phyloP scores from a whole-genome alignment of 345 rosid genomes.

The Eucalyptus sp. region DNA sequence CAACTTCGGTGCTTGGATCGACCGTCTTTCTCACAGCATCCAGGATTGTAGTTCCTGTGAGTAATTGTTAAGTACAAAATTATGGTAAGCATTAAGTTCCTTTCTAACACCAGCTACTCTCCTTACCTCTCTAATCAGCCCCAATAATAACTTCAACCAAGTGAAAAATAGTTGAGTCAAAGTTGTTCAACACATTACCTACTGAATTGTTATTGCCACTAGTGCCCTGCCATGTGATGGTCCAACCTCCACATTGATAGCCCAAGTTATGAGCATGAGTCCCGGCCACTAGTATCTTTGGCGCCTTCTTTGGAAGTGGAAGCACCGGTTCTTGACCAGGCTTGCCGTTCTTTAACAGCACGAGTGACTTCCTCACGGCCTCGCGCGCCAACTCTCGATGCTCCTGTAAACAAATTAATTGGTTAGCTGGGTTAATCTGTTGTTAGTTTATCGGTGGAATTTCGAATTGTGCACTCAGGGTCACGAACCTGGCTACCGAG shows the following conservation, averaged over 20 bases:
- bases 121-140: background rate
- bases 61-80: background rate
- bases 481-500: constrained; percentile 51
- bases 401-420: constrained; percentile 11
- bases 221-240: constrained; percentile 66
- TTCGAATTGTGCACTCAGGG: background rate
- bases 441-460: background rate
- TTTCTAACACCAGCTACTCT: background rate
- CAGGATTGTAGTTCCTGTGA: constrained; percentile 1
- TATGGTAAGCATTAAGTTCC: background rate
- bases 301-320: constrained; percentile 58
- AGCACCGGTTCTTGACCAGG: constrained; percentile 24
- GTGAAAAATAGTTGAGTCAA: background rate
- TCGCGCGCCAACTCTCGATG: constrained; percentile 76
- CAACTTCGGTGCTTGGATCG: background rate
- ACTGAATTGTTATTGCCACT: constrained; percentile 32
- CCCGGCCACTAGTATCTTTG: constrained; percentile 65
- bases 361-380: constrained; percentile 85
- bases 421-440: background rate
- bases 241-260: constrained; percentile 87
- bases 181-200: constrained; percentile 8
- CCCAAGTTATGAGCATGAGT: constrained; percentile 75
- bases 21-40: background rate
- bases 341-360: constrained; percentile 58
- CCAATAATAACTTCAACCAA: background rate